These are phyloP conservation scores for Aspergillus baeticus DNA, from an alignment of 495 filamentous ascomycete genomes.

Conservation along the genomic window DNA sequence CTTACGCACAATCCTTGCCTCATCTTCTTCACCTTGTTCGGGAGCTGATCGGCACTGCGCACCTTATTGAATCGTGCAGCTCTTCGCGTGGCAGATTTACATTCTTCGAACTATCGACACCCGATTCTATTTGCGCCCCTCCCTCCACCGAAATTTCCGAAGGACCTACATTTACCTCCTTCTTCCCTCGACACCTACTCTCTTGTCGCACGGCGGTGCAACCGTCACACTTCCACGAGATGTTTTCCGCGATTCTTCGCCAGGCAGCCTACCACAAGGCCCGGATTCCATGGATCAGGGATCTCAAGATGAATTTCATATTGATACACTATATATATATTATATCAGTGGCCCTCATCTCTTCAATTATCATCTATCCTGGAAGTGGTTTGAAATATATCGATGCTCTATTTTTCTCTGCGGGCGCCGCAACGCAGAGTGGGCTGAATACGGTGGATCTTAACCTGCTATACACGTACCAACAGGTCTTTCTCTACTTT, in stretches of 20 bases:
- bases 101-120: constrained; percentile 5
- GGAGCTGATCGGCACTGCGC: constrained; percentile 6
- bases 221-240: constrained; percentile 20
- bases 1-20: neutral
- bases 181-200: neutral
- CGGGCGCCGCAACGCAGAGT: constrained; percentile 82
- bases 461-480: constrained; percentile 71
- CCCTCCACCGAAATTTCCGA: constrained; percentile 4
- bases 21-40: neutral
- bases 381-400: constrained; percentile 66
- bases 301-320: constrained; percentile 79
- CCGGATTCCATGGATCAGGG: constrained; percentile 33
- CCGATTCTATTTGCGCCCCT: neutral
- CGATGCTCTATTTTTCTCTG: constrained; percentile 84
- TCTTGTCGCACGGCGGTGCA: constrained; percentile 10
- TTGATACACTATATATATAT: constrained; percentile 85
- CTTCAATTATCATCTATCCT: constrained; percentile 75
- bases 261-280: constrained; percentile 14
- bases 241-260: constrained; percentile 32
- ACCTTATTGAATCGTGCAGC: neutral
- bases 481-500: constrained; percentile 72
- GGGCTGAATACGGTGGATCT: constrained; percentile 86
- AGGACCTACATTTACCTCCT: constrained; percentile 9
- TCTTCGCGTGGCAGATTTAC: constrained; percentile 13
- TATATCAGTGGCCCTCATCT: constrained; percentile 62